These are phyloP conservation scores for Thyridium curvatum DNA, from an alignment of 2,329 filamentous ascomycete species.

Conservation along the genomic window DNA sequence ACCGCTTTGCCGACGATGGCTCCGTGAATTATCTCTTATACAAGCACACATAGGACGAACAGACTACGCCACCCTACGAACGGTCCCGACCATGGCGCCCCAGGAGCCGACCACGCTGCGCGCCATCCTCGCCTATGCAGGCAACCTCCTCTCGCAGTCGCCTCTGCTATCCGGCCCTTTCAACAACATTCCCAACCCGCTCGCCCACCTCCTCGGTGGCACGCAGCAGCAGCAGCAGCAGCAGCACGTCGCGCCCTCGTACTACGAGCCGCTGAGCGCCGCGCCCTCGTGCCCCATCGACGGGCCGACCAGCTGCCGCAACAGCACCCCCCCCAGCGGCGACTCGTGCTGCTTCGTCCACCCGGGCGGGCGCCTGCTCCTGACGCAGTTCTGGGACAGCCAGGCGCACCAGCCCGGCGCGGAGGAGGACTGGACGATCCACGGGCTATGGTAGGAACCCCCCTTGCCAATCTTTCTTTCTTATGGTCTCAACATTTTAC, in stretches of 20 bases:
- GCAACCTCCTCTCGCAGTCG: constrained; percentile 24
- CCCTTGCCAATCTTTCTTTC: not conserved
- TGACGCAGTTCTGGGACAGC: constrained; percentile 38
- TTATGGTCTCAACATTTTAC: not conserved
- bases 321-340: constrained; percentile 23
- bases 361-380: constrained; percentile 31
- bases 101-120: constrained; percentile 16
- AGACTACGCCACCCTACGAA: too few species aligned
- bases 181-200: constrained; percentile 14
- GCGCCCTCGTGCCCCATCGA: constrained; percentile 32
- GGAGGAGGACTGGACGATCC: constrained; percentile 36
- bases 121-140: constrained; percentile 22
- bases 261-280: constrained; percentile 6
- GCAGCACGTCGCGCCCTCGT: constrained; percentile 2
- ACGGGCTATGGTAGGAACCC: constrained; percentile 32
- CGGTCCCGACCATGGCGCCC: constrained; percentile 9
- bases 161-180: constrained; percentile 11
- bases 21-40: too few species aligned
- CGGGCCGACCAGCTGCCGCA: constrained; percentile 33
- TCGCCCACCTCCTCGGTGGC: constrained; percentile 17
- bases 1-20: too few species aligned
- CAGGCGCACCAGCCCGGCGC: constrained; percentile 29
- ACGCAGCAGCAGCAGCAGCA: not conserved
- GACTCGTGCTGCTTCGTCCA: constrained; percentile 35
- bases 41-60: too few species aligned